Evolutionary conservation across 208 protist genomes (phyloP), one percentile per base, ranked within the genome.

Genomic region (Trichomonas gallinae): DNA sequence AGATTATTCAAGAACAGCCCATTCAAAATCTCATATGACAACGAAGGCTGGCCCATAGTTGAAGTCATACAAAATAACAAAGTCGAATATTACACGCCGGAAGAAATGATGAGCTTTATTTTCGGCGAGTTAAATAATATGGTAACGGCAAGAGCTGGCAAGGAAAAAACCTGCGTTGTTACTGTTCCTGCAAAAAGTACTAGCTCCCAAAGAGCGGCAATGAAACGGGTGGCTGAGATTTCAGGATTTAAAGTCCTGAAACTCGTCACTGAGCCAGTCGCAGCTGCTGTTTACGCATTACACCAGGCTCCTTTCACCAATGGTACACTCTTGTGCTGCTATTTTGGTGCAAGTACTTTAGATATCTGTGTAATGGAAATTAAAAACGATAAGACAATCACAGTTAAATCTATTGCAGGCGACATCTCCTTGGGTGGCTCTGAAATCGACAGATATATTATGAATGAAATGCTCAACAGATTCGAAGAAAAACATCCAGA

Each of bases 391-490:
- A 72, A 72, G 58, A n/a, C 21, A 72, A n/a, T 72, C 21, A 72
- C 58, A 72, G 58, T 72, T 1, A 72, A 72, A n/a, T 72, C 58
- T n/a, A 72, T 72, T 72, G 58, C 58, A 17, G 21, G 58, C 4
- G 58, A 72, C 58, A 72, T 17, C 58, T n/a, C 99, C 97, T 98
- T 99, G 42, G 99, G 99, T 96, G 99, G 99, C 96, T 99, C 99
- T 98, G 99, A 98, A 93, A 97, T 98, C 96, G 97, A 98, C 97
- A 99, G 99, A 97, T 98, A 98, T 97, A 97, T 99, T 26, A 99
- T 99, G 48, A 97, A 99, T 97, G 98, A 99, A 98, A 99, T 99
- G 96, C 97, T 98, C 23, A 98, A 98, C 82, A 98, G 99, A 97
- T 99, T 99, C 98, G 98, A 98, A 97, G 81, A 98, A 63, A 98